Conservation (phyloP, 2,329 filamentous ascomycete species). For the Purpureocillium lavendulum region DNA sequence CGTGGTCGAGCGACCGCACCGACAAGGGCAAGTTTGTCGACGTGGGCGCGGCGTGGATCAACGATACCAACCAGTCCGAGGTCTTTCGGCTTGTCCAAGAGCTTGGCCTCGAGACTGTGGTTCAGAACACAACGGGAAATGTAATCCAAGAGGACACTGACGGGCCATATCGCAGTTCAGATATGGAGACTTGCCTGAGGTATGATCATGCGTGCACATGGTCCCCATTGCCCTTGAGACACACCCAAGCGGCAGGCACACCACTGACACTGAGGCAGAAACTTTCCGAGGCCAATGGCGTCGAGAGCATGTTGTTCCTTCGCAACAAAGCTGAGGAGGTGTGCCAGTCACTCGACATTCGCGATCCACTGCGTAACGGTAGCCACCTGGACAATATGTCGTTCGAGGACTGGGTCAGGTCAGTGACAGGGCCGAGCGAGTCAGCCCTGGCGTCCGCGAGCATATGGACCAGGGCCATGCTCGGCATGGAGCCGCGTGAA, state of each 20-base stretch:
- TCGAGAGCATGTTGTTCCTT: no score
- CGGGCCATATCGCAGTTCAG: no score
- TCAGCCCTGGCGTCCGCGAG: background rate
- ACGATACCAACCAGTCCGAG: slow-evolving; percentile 41
- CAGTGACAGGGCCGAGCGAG: background rate
- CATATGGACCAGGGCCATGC: slow-evolving; percentile 29
- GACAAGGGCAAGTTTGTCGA: slow-evolving; percentile 32
- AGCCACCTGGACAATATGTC: background rate
- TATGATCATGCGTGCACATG: no score
- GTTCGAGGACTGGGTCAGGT: background rate
- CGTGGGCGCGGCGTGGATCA: slow-evolving; percentile 52
- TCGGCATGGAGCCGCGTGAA: slow-evolving; percentile 40
- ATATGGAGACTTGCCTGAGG: no score
- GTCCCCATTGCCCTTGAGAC: no score
- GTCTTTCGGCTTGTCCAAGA: slow-evolving; percentile 6
- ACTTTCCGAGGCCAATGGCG: no score
- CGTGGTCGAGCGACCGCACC: slow-evolving; percentile 26
- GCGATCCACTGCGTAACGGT: no score
- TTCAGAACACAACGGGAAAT: slow-evolving; percentile 34
- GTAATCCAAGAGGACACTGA: no score
- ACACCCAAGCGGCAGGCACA: no score
- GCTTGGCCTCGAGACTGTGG: slow-evolving; percentile 20
- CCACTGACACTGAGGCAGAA: no score
- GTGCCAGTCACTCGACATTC: no score
- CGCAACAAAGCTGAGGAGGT: no score